These are phyloP conservation scores for Aspergillus amoenus DNA, from an alignment of 2,329 filamentous ascomycete genomes.

Conservation along the genomic window DNA sequence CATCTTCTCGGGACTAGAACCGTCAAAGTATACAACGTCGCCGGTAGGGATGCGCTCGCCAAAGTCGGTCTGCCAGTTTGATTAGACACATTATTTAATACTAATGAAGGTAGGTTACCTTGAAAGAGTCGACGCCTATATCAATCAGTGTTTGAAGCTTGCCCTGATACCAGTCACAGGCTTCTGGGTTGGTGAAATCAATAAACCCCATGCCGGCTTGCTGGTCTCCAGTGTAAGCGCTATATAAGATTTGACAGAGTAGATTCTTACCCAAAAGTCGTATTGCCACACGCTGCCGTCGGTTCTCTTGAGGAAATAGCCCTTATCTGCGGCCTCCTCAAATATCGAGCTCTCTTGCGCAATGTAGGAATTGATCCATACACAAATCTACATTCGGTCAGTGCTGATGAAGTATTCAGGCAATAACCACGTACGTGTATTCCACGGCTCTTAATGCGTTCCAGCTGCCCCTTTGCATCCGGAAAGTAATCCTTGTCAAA, in stretches of 20 bases:
- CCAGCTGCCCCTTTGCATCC: constrained; percentile 6
- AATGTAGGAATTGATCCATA: constrained; percentile 13
- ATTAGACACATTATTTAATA: too few species aligned
- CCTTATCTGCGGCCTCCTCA: constrained; percentile 10
- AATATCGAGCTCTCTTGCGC: constrained; percentile 10
- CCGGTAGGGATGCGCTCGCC: constrained; percentile 13
- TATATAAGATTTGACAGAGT: too few species aligned
- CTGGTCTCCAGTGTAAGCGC: too few species aligned
- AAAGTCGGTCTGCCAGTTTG: constrained; percentile 3
- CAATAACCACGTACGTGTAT: too few species aligned
- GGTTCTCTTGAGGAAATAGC: constrained; percentile 7
- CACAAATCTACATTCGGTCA: constrained; percentile 3
- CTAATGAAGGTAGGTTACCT: neutral
- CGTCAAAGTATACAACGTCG: constrained; percentile 9
- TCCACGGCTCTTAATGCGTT: constrained; percentile 6
- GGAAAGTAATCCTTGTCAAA: constrained; percentile 13
- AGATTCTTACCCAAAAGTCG: constrained; percentile 4
- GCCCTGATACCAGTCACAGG: constrained; percentile 13
- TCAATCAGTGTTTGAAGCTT: constrained; percentile 8
- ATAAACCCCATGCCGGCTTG: constrained; percentile 13
- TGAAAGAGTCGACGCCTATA: constrained; percentile 13
- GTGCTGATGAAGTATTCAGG: too few species aligned
- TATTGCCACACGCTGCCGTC: constrained; percentile 13
- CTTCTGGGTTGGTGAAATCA: constrained; percentile 13
- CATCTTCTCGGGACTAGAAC: constrained; percentile 8